Evolutionary conservation across 495 filamentous ascomycete species (phyloP), one percentile per base, ranked within the genome.

Genomic region (Friedmanniomyces simplex): DNA sequence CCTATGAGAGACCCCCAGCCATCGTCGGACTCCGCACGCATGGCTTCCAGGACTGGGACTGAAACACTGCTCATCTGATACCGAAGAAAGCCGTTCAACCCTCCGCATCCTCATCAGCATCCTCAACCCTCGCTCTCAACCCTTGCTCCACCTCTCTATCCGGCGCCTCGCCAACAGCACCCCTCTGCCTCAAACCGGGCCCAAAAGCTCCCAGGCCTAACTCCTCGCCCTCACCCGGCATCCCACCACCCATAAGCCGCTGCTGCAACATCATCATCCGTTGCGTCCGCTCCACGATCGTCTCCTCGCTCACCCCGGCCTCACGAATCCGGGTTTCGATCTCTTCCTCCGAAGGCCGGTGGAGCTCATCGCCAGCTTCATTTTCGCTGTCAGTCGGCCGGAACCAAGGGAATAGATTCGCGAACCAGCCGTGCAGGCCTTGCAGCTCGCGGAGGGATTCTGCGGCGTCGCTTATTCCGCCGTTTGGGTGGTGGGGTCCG

Each of bases 221-320:
- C 14, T 52, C 55, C 14, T 52, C 48, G 4, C 14, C 39, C 18
- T 50, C 57, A 37, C 25, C 41, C 10, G 28, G 28, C 56, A 48
- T 30, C 22, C 63, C 69, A 5, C 45, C 53, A 41, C 62, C 52
- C 28, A 58, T 58, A 18, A 59, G 42, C 39, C 46, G 26, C 28
- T 64, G 47, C 54, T 54, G 50, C 36, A 71, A 30, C 45, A 54
- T 37, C 25, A 54, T n/a, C 41, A 69, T 54, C 52, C 65, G 50
- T 41, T 21, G 37, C 50, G 34, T 41, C n/a, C 41, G 43, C 52
- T 30, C 41, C 12, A 58, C 59, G 54, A 52, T 50, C 57, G 25
- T 26, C n/a, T 68, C 59, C 22, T 65, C 60, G 5, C 52, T 45
- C 50, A 52, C 37, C n/a, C 59, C 59, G 30, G 28, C 18, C 43